Base-by-base conservation (phyloP, 176 grass and related monocot species). In the Eremochloa ophiuroides region DNA sequence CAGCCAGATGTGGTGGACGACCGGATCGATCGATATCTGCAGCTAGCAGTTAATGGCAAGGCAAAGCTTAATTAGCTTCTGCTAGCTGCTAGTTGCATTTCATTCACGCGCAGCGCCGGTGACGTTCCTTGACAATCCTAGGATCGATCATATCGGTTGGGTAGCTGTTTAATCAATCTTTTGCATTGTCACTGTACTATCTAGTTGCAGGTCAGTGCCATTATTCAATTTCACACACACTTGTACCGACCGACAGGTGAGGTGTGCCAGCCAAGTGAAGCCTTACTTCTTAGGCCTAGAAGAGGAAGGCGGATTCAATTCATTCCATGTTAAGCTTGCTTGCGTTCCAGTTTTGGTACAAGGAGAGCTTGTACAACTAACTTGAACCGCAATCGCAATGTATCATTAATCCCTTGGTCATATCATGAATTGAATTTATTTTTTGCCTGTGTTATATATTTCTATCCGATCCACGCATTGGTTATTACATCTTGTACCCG, bases 201-300 rank as follows among this genome's bases (percentile, higher is more conserved):
- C 77, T 56, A 4, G 43, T 38, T 68, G 38, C 76, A 22, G 31
- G 38, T 55, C 39, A 66, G 69, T 18, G 70, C 2, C 77, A 81
- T 68, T 80, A 81, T 68, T 80, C 53, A 29, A 16, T 15, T 8
- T n/a, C n/a, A 25, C n/a, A 26, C 53, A 40, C 39, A 40, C 39
- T n/a, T n/a, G n/a, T n/a, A 40, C 34, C 3, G 22, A 56, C 50
- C 6, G 72, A 75, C 6, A 23, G 46, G 7, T 7, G 59, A 63
- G 67, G 75, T 10, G 58, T 66, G 68, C 27, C 59, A 80, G 44
- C 43, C 27, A 44, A 31, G 5, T 30, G 30, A 56, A 69, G 64
- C 79, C 53, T 77, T 59, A 59, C 55, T 59, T 87, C 79, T 82
- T 61, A 82, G 79, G 79, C 64, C 79, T 82, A 63, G 64, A 81